Evolutionary conservation across 495 filamentous ascomycete genomes (phyloP).

Genomic region (Staphylotrichum tortipilum): DNA sequence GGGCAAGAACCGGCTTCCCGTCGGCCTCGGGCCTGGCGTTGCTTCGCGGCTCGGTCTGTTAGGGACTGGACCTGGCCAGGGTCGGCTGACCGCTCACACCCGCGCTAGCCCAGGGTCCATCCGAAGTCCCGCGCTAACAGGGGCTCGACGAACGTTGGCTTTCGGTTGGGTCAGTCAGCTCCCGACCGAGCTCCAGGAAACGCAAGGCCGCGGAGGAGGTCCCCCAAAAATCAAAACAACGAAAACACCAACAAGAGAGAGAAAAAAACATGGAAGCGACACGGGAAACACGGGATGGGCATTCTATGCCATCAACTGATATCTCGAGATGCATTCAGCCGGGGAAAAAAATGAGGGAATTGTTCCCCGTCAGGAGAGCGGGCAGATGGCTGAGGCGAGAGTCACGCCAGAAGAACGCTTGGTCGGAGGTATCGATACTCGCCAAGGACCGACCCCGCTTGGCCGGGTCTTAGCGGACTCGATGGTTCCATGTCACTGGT

Average conservation of each 20-base stretch:
- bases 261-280: neutral
- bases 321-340: too few relatives aligned
- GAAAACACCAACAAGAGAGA: neutral
- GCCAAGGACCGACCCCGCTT: slow-evolving; percentile 3
- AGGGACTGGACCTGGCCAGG: slow-evolving; percentile 7
- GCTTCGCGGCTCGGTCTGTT: slow-evolving; percentile 2
- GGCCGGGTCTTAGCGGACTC: too few relatives aligned
- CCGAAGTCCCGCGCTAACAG: slow-evolving; percentile 18
- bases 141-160: slow-evolving; percentile 16
- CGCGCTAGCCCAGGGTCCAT: slow-evolving; percentile 7
- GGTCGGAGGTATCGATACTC: neutral
- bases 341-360: too few relatives aligned
- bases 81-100: slow-evolving; percentile 2
- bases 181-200: neutral
- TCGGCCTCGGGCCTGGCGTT: neutral
- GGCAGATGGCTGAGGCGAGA: too few relatives aligned
- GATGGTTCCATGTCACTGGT: neutral
- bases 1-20: neutral
- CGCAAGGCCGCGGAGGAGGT: too few relatives aligned
- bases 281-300: too few relatives aligned
- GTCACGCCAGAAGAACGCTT: neutral
- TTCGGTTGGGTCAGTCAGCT: neutral
- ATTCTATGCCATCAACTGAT: too few relatives aligned
- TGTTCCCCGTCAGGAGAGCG: too few relatives aligned
- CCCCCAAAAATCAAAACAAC: too few relatives aligned